Evolutionary conservation across 2,329 filamentous ascomycete genomes (phyloP), one percentile per base, ranked within the genome.

Genomic region (Westerdykella sp.): DNA sequence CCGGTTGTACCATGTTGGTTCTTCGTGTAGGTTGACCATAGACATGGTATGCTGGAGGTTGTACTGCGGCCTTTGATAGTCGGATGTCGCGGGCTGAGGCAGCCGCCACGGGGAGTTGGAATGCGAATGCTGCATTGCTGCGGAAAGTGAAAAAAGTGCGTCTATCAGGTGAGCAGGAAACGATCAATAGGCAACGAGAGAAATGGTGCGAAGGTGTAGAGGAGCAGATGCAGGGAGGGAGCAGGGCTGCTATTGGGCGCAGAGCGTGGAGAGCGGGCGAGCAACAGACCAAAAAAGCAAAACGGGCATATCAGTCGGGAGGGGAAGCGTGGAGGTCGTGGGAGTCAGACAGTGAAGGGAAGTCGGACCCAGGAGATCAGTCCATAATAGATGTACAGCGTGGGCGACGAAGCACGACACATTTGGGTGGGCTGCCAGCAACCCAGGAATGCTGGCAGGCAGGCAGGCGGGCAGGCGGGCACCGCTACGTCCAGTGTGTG

Each of bases 11-110:
- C 65, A 67, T 23, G 55, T 49, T 32, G 59, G 54, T 39, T 66
- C 62, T 32, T 67, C 64, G 46, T 66, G 65, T 42, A 69, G 55
- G 47, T 69, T 67, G 39, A 65, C 56, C 64, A 68, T 67, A 34
- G 65, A 68, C 42, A 65, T 61, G 35, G 64, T 64, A 42, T 67
- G 63, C 42, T 62, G 57, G 23, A 69, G 57, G 36, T 56, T 59
- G 42, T 59, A 62, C 38, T 66, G 59, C 28, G 58, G 58, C 41
- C 65, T 66, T 14, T 55, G 52, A 39, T 62, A 60, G 12, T 64
- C 62, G 15, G 54, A 49, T 2, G 32, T 18, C 12, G 54, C 51
- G 39, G 57, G 54, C 34, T 54, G 53, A 13, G 50, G 40, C 46
- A 43, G 31, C 31, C 64, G 60, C 64, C 64, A 67, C 43, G 61